Conservation (phyloP, 768 basidiomycete genomes). For the Artomyces pyxidatus region DNA sequence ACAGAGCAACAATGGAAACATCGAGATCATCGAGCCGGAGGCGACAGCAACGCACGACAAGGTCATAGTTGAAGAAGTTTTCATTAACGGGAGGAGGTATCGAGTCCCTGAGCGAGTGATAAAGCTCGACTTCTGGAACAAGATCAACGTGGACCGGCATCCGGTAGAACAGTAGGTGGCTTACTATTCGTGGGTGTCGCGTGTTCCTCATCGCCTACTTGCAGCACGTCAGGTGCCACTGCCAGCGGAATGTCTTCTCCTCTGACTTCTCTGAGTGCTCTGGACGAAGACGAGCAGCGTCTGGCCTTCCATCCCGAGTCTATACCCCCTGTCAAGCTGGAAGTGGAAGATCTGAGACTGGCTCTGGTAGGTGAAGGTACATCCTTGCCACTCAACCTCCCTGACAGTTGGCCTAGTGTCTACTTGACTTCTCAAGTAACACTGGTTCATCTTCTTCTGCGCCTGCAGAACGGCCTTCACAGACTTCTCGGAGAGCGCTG, state of each 20-base stretch:
- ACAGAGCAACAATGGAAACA: conserved; percentile 86
- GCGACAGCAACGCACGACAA: conserved; percentile 36
- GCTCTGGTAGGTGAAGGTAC: conserved; percentile 7
- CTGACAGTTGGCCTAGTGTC: background rate
- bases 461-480: too few species aligned
- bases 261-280: conserved; percentile 18
- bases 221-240: background rate
- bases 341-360: conserved; percentile 13
- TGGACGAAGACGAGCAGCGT: conserved; percentile 11
- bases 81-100: conserved; percentile 85
- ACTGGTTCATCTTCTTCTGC: too few species aligned
- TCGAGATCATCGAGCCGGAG: conserved; percentile 75
- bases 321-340: conserved; percentile 3
- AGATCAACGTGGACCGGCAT: conserved; percentile 29
- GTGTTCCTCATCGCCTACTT: background rate
- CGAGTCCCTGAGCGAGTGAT: conserved; percentile 89
- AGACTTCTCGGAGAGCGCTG: too few species aligned
- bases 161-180: conserved; percentile 11
- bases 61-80: conserved; percentile 68
- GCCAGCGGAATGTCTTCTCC: conserved; percentile 20
- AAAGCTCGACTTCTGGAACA: conserved; percentile 93
- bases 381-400: background rate
- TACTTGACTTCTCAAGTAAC: background rate
- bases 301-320: background rate
- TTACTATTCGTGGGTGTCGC: background rate